Base-by-base conservation (phyloP, 805 yeast species). In the Starmerella vitae region DNA sequence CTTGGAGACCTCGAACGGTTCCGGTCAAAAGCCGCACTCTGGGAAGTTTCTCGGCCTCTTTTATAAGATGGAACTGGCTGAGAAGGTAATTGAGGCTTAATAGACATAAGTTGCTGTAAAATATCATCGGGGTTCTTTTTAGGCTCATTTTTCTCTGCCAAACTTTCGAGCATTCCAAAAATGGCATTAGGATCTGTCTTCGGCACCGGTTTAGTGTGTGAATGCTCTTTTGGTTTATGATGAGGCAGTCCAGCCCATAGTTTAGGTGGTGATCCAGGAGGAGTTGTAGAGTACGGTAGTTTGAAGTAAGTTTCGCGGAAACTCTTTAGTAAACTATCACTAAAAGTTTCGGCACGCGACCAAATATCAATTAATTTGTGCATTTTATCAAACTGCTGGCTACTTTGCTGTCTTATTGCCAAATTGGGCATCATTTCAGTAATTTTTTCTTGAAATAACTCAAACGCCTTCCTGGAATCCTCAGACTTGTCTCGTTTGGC, bases 281-380 rank as follows among this genome's bases (percentile, higher is more conserved):
- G 88, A 4, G 93, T 78, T 8, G 75, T 69, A 13, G 84, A 64
- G 36, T 50, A 53, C 17, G 53, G 56, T 14, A 52, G 51, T 20
- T 47, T 47, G 52, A 78, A 79, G 57, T 71, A 71, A 53, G 71
- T 76, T 10, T 65, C 59, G 55, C 76, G 71, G 42, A 83, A 68
- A 15, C 67, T 56, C 33, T 67, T 59, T 39, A 91, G 63, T 24
- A 68, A 62, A 30, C 67, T 65, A 31, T 71, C 70, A 39, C 67
- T 66, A 61, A 91, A 88, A 13, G 94, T 79, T 31, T 73, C 74
- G 27, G 85, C 78, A 47, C 82, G 75, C 49, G 75, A 82, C 98
- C 98, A 91, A 52, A 91, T 86, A 47, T 83, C 94, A 48, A 91
- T 71, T 50, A 91, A 68, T 61, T 85, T 88, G 52, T 76, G 66